These are phyloP conservation scores for Lodderomyces elongisporus DNA, from an alignment of 1,139 yeast species.

Conservation along the genomic window DNA sequence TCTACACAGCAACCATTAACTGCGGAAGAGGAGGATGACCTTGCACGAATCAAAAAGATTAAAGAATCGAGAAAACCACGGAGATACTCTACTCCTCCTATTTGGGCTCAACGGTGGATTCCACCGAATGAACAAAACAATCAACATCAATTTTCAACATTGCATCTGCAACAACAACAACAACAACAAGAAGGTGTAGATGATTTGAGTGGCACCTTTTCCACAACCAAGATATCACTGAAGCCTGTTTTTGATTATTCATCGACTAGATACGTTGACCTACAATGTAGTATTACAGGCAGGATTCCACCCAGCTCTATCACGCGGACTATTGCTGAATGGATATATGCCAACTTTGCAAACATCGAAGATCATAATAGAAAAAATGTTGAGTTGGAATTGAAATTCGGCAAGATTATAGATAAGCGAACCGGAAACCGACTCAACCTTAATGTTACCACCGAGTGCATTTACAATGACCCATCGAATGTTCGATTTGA, in stretches of 20 bases:
- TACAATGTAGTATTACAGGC: constrained; percentile 62
- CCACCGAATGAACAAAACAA: constrained; percentile 29
- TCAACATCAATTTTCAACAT: no score
- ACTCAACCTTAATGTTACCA: constrained; percentile 63
- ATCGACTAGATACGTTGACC: constrained; percentile 35
- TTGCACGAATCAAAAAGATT: constrained; percentile 17
- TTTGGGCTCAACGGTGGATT: constrained; percentile 78
- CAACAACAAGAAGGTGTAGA: constrained; percentile 2
- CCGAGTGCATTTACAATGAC: constrained; percentile 65
- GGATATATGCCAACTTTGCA: constrained; percentile 79
- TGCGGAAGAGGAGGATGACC: constrained; percentile 21
- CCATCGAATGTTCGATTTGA: constrained; percentile 58
- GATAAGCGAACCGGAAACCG: constrained; percentile 64
- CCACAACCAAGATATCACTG: constrained; percentile 15
- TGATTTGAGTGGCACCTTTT: constrained; percentile 2
- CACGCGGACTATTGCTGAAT: constrained; percentile 76
- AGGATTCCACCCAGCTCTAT: constrained; percentile 78
- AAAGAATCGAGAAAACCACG: constrained; percentile 46
- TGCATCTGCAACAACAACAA: background rate
- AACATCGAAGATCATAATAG: constrained; percentile 59
- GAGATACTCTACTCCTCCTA: constrained; percentile 62
- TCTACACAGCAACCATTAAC: no score
- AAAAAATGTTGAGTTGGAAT: constrained; percentile 68
- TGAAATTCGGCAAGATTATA: constrained; percentile 74
- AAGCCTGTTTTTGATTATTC: constrained; percentile 35